A percentile compares a stretch with the other conserved stretches of the same genome.
phyloP scores from a whole-genome alignment of 2,329 filamentous ascomycete genomes.

The Stagonosporopsis rhizophila region DNA sequence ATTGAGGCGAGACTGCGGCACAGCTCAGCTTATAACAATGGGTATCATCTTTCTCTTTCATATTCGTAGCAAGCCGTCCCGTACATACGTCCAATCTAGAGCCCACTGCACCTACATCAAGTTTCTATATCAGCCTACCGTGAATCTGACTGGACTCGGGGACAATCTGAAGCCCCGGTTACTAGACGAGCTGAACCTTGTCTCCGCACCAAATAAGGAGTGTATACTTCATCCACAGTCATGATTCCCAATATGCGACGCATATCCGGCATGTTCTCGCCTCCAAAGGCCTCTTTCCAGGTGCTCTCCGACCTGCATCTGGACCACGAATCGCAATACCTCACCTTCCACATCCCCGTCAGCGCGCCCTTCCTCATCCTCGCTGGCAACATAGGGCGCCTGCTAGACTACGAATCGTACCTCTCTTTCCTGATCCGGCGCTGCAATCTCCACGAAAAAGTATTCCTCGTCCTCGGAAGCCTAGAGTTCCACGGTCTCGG shows the following conservation, averaged over 20 bases:
- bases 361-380: conserved; percentile 40
- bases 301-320: conserved; percentile 45
- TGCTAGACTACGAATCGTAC: conserved; percentile 42
- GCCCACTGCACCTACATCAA: not conserved
- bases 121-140: not conserved
- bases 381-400: conserved; percentile 41
- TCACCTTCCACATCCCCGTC: conserved; percentile 41
- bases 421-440: conserved; percentile 40
- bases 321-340: conserved; percentile 39
- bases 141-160: not conserved
- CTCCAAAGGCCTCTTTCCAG: conserved; percentile 37
- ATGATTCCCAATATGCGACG: conserved; percentile 26
- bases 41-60: not conserved
- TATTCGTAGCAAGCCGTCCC: not conserved
- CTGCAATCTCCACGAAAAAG: conserved; percentile 39
- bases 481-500: conserved; percentile 39
- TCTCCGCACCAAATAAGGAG: too few species aligned
- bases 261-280: conserved; percentile 34
- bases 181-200: not conserved
- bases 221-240: not conserved
- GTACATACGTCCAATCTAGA: not conserved
- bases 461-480: conserved; percentile 39
- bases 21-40: conserved; percentile 10
- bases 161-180: not conserved
- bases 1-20: not conserved